Percentiles rank a stretch among this genome's conserved stretches.
phyloP scores from a whole-genome alignment of 2,329 filamentous ascomycete species.

The Aspergillus vadensis region DNA sequence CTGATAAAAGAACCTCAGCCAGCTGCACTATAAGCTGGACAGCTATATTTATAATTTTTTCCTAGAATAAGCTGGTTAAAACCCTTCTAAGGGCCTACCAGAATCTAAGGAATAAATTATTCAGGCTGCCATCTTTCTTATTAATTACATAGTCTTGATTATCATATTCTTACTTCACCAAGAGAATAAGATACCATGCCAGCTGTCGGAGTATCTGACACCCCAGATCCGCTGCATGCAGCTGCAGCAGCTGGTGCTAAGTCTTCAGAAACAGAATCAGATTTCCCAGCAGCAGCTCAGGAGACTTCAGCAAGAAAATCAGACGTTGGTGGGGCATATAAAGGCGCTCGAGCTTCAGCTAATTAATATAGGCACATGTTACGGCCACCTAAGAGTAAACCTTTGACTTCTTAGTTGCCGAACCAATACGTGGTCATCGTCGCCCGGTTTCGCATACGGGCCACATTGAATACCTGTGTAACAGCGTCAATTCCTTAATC shows the following conservation, averaged over 20 bases:
- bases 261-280: slow-evolving; percentile 41
- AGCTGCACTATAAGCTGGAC: slow-evolving; percentile 41
- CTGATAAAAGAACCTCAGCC: slow-evolving; percentile 43
- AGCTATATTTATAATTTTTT: slow-evolving; percentile 43
- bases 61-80: too few relatives aligned
- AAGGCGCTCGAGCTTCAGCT: slow-evolving; percentile 41
- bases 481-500: slow-evolving; percentile 33
- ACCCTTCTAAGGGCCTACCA: slow-evolving; percentile 40
- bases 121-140: slow-evolving; percentile 40
- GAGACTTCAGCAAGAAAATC: slow-evolving; percentile 39
- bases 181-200: slow-evolving; percentile 37
- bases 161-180: slow-evolving; percentile 39
- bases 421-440: slow-evolving; percentile 35
- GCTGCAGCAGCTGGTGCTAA: slow-evolving; percentile 37
- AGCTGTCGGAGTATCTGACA: slow-evolving; percentile 42
- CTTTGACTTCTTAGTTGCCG: slow-evolving; percentile 29
- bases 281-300: slow-evolving; percentile 37
- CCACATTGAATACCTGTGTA: slow-evolving; percentile 31
- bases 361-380: slow-evolving; percentile 42
- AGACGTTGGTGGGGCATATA: slow-evolving; percentile 37
- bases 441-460: slow-evolving; percentile 35
- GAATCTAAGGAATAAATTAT: slow-evolving; percentile 46
- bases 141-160: slow-evolving; percentile 42
- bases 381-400: slow-evolving; percentile 38
- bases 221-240: slow-evolving; percentile 43